Conservation (phyloP, 2,329 filamentous ascomycete species). For the Pezicula neosporulosa region DNA sequence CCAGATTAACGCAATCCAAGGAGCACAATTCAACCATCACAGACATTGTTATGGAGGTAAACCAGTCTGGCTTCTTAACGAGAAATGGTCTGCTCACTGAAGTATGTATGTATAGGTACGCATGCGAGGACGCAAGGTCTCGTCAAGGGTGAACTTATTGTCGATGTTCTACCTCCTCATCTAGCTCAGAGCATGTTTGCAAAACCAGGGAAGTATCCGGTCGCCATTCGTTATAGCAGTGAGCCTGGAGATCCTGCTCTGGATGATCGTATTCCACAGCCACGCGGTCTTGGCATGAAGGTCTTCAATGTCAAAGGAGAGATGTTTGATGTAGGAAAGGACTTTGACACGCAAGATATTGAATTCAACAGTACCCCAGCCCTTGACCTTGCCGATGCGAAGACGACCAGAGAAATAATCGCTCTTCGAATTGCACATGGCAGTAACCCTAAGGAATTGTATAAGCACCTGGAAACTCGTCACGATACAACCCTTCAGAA, state of each 20-base stretch:
- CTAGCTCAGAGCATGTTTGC: constrained; percentile 39
- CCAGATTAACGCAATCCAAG: constrained; percentile 41
- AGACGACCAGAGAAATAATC: constrained; percentile 32
- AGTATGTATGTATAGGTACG: constrained; percentile 26
- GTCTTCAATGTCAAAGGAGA: constrained; percentile 43
- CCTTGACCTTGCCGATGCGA: constrained; percentile 41
- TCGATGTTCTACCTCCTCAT: constrained; percentile 38
- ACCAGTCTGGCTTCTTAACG: not conserved
- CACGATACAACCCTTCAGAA: constrained; percentile 35
- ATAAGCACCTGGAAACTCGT: constrained; percentile 36
- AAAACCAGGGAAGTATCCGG: constrained; percentile 25
- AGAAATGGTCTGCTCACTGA: not conserved
- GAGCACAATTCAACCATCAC: constrained; percentile 38
- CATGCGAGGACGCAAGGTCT: constrained; percentile 45
- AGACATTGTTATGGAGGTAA: constrained; percentile 31
- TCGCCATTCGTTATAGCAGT: constrained; percentile 33
- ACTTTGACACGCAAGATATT: constrained; percentile 34
- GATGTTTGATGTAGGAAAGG: constrained; percentile 35
- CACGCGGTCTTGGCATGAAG: constrained; percentile 45
- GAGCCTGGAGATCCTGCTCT: constrained; percentile 35
- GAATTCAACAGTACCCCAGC: constrained; percentile 45
- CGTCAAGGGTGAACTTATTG: constrained; percentile 42
- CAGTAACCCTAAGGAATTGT: constrained; percentile 33
- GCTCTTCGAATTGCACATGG: constrained; percentile 35
- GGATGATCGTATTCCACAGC: constrained; percentile 38